Evolutionary conservation across 208 protist species (phyloP).

Genomic region (Trypanosoma mega): DNA sequence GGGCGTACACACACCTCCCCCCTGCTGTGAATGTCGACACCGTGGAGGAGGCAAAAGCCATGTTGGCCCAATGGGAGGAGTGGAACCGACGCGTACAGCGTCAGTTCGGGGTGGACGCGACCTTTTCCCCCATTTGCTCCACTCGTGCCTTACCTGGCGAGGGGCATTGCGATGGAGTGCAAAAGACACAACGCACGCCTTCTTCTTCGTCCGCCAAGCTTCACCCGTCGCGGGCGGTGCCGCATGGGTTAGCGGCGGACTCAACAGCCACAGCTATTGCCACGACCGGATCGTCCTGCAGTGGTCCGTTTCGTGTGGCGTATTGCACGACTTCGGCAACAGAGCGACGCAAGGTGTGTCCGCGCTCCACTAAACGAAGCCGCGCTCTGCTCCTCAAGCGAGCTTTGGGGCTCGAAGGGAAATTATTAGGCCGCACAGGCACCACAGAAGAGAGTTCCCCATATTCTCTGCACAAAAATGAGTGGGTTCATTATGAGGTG

Average conservation of each 20-base stretch:
- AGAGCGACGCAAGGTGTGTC: not conserved
- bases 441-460: not conserved
- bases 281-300: too few species aligned
- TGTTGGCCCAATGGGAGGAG: conserved; percentile 14
- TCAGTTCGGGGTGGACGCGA: conserved; percentile 1
- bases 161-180: not conserved
- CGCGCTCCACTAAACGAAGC: conserved; percentile 15
- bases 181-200: not conserved
- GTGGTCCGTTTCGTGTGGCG: conserved; percentile 7
- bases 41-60: conserved; percentile 16
- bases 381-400: conserved; percentile 20
- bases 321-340: conserved; percentile 20
- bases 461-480: too few species aligned
- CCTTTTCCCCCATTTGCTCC: not conserved
- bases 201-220: not conserved
- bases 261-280: not conserved
- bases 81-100: conserved; percentile 12
- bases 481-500: not conserved
- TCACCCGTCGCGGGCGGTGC: not conserved
- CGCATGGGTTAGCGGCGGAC: not conserved
- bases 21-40: conserved; percentile 23
- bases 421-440: conserved; percentile 14
- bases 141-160: not conserved
- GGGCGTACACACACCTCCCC: conserved; percentile 15
- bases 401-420: conserved; percentile 12